phyloP scores from a whole-genome alignment of 805 yeast species.

The Metschnikowia picachoensis region DNA sequence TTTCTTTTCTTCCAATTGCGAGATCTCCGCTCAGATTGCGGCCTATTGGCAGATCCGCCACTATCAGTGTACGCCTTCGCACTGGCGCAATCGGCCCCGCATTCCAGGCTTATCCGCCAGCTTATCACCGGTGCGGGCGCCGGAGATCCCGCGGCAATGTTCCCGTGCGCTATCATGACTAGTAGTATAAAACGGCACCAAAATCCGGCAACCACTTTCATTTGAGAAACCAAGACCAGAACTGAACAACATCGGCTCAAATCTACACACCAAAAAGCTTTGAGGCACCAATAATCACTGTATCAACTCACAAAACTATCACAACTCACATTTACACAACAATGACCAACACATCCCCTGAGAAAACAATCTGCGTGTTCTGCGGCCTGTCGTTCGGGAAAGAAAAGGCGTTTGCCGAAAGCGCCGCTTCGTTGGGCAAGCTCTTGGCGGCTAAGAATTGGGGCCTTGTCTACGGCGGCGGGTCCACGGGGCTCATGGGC shows the following conservation, averaged over 20 bases:
- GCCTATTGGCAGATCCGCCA: neutral
- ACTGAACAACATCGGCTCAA: too few species aligned
- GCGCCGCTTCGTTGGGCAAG: conserved; percentile 59
- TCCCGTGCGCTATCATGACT: neutral
- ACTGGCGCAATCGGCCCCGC: neutral
- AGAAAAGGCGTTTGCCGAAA: conserved; percentile 43
- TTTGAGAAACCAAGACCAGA: too few species aligned
- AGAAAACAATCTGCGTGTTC: conserved; percentile 69
- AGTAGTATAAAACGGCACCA: too few species aligned
- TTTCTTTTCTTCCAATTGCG: neutral
- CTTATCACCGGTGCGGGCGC: conserved; percentile 5
- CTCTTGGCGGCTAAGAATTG: conserved; percentile 55
- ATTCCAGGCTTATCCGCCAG: neutral
- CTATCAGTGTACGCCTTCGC: neutral
- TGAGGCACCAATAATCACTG: neutral
- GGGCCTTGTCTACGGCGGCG: conserved; percentile 88
- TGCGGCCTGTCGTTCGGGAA: conserved; percentile 82
- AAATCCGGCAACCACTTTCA: too few species aligned
- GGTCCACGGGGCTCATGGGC: conserved; percentile 83
- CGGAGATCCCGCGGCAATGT: conserved; percentile 13
- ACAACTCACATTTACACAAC: neutral
- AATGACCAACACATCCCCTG: conserved; percentile 26
- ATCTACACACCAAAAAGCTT: too few species aligned
- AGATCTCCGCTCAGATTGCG: neutral
- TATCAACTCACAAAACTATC: neutral